Evolutionary conservation across 257 asterid species (phyloP), one percentile per base, ranked within the genome.

Genomic region (Striga asiatica): DNA sequence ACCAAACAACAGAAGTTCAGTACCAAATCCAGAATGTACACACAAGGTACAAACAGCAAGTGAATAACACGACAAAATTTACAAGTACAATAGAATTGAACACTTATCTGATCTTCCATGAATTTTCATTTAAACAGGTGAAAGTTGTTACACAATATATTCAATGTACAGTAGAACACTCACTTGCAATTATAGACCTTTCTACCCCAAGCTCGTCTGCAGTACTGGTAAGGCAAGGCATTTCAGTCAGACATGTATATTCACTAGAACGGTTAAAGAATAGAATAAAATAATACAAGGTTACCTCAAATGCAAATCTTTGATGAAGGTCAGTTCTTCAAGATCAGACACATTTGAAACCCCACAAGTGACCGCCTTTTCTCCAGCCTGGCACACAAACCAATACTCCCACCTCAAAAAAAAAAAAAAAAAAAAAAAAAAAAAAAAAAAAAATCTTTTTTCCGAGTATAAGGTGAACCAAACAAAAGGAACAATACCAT

Each of bases 321-420:
- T 80, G 53, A 88, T 60, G 51, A 76, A 76, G 41, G 66, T 35
- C 69, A 88, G 63, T 48, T 88, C 97, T 71, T 80, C 72, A 47
- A 88, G 74, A 45, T 72, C 83, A 60, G 81, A 75, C 24, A 84
- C 93, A 52, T 84, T 78, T 48, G 85, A 66, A 64, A 77, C 89
- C 60, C 95, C 94, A 66, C 97, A 88, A 23, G 62, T 73, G 34
- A 77, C 84, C 29, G 97, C 91, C 69, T 80, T 88, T 66, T 88
- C 97, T 61, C 97, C 97, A 51, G 94, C 95, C 96, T 87, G 61
- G 25, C 47, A 64, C 49, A 56, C 42, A 65, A 66, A 22, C 29
- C 47, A 63, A 12, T 37, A 24, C 50, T 8, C 13, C 47, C 25
- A 14, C 41, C 45, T 23, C 32, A 63, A 17, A 19, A 58, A 16